These are phyloP conservation scores for Blastocystis hominis DNA, from an alignment of 352 stramenopile genomes.

Conservation along the genomic window DNA sequence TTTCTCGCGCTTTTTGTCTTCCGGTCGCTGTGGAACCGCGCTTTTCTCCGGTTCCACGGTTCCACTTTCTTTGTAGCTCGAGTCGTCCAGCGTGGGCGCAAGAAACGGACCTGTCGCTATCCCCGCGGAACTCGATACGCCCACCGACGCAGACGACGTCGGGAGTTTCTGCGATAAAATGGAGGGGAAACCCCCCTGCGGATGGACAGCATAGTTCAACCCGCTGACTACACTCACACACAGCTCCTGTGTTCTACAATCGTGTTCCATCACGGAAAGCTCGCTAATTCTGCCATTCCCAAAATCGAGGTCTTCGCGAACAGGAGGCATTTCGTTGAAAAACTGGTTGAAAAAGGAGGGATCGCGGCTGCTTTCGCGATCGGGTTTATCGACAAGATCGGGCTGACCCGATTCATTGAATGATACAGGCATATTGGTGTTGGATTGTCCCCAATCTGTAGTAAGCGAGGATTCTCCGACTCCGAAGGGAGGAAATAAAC, in stretches of 20 bases:
- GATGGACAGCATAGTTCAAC: background rate
- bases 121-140: background rate
- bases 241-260: background rate
- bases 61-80: background rate
- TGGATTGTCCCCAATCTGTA: background rate
- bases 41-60: background rate
- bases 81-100: background rate
- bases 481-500: background rate
- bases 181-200: background rate
- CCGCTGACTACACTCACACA: background rate
- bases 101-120: too few species aligned
- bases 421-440: background rate
- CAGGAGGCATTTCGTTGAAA: background rate
- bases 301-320: background rate
- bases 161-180: background rate
- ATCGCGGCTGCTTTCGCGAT: background rate
- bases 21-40: background rate
- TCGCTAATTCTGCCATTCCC: background rate
- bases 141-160: background rate
- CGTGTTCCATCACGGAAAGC: background rate
- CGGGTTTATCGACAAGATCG: background rate
- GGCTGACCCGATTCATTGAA: background rate
- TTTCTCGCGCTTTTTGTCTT: background rate
- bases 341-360: conserved; percentile 33
- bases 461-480: background rate